Evolutionary conservation across 768 basidiomycete species (phyloP).

Genomic region (Boletus sp.): DNA sequence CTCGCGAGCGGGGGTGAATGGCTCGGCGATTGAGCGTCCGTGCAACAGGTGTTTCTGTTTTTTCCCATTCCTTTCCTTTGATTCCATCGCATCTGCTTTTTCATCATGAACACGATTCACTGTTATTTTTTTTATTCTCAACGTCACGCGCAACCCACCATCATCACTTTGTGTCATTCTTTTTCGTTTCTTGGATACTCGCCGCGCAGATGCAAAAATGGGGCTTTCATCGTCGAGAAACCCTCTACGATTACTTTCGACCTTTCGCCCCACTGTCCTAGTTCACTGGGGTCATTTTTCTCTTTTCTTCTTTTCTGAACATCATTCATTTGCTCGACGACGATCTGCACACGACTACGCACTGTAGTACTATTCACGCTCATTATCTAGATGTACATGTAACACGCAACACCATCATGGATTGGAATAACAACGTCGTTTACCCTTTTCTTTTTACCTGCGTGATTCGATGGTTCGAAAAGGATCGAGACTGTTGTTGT

Average conservation of each 20-base stretch:
- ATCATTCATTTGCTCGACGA: neutral
- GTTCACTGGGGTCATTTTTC: neutral
- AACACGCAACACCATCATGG: neutral
- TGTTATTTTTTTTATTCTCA: neutral
- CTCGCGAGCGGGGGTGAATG: conserved; percentile 81
- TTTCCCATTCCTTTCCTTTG: neutral
- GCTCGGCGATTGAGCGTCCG: conserved; percentile 31
- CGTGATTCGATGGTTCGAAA: no score
- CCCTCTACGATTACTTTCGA: conserved; percentile 18
- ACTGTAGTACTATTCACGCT: conserved; percentile 27
- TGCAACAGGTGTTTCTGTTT: neutral
- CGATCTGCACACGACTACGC: conserved; percentile 19
- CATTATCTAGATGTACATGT: conserved; percentile 15
- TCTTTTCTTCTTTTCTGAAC: neutral
- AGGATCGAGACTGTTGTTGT: no score
- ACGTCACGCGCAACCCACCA: neutral
- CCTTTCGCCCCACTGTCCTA: neutral
- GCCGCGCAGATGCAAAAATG: neutral
- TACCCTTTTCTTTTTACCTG: neutral
- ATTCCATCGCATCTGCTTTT: neutral
- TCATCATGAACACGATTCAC: neutral
- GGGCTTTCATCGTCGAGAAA: neutral
- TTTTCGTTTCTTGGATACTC: neutral
- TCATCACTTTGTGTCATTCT: neutral
- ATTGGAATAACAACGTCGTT: neutral